Conservation (phyloP, 2,329 filamentous ascomycete species). For the Paraphaeosphaeria sporulosa region DNA sequence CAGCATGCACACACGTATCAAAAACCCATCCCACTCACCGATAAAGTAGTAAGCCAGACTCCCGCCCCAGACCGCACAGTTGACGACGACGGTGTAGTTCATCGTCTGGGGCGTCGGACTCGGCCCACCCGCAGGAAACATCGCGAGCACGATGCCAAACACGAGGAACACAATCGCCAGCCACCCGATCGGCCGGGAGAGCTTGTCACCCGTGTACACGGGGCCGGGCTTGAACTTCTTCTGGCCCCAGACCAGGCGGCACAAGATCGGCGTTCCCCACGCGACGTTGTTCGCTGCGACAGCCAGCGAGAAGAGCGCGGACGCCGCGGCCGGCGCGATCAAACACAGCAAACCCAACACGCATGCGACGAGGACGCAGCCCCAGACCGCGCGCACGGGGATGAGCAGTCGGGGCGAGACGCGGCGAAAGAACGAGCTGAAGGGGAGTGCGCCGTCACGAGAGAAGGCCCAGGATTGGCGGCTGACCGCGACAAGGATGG, state of each 20-base stretch:
- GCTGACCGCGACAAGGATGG: constrained; percentile 65
- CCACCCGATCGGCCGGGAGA: constrained; percentile 63
- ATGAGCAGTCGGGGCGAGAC: constrained; percentile 65
- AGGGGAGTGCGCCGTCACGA: constrained; percentile 68
- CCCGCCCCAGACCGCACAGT: constrained; percentile 65
- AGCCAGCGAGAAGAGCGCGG: constrained; percentile 66
- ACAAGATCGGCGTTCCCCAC: constrained; percentile 66
- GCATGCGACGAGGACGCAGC: constrained; percentile 59
- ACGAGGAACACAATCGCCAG: constrained; percentile 62
- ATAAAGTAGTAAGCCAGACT: constrained; percentile 61
- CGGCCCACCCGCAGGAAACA: constrained; percentile 66
- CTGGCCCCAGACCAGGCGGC: constrained; percentile 65
- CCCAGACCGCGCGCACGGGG: constrained; percentile 65
- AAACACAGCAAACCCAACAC: constrained; percentile 66
- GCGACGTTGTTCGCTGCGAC: constrained; percentile 69
- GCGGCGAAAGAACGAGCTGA: constrained; percentile 64
- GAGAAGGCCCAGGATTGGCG: constrained; percentile 71
- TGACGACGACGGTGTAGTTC: constrained; percentile 72
- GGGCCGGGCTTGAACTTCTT: constrained; percentile 65
- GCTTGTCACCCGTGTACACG: constrained; percentile 63
- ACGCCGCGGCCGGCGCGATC: constrained; percentile 65
- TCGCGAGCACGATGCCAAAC: constrained; percentile 64
- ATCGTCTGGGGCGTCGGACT: constrained; percentile 60
- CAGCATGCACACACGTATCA: neutral
- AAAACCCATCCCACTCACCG: constrained; percentile 11